phyloP scores from a whole-genome alignment of 2,329 filamentous ascomycete species.

The Laburnicola sp. region DNA sequence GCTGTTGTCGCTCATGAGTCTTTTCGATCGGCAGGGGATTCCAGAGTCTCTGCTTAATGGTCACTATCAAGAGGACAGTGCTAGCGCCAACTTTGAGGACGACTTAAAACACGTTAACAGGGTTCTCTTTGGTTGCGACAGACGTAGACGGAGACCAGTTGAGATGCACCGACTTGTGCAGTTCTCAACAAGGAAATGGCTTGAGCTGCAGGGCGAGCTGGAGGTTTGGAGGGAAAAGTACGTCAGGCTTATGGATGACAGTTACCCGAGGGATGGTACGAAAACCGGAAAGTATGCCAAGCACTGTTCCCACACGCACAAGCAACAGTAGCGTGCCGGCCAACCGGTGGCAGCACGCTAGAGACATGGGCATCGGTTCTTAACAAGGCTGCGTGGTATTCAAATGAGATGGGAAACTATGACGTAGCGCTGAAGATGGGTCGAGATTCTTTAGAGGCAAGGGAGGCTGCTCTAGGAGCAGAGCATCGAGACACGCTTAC shows the following conservation, averaged over 20 bases:
- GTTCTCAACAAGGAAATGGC: conserved; percentile 21
- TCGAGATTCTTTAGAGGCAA: conserved; percentile 5
- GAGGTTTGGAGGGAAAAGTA: background rate
- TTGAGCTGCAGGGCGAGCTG: conserved; percentile 18
- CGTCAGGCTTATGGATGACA: background rate
- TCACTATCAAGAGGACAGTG: conserved; percentile 9
- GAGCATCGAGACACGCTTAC: conserved; percentile 6
- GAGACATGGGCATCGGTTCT: conserved; percentile 9
- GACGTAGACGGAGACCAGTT: conserved; percentile 15
- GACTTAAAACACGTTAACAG: conserved; percentile 17
- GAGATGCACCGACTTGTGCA: conserved; percentile 24
- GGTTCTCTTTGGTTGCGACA: conserved; percentile 19
- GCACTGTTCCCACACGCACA: conserved; percentile 11
- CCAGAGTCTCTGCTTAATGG: conserved; percentile 22
- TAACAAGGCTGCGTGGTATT: conserved; percentile 3
- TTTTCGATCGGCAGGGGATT: conserved; percentile 24
- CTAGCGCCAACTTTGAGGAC: background rate
- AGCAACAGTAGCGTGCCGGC: conserved; percentile 5
- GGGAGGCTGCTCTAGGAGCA: conserved; percentile 2
- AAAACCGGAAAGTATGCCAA: conserved; percentile 4
- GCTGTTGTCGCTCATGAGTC: conserved; percentile 47
- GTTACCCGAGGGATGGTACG: conserved; percentile 5
- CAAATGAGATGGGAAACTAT: conserved; percentile 8
- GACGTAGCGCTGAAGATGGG: conserved; percentile 5
- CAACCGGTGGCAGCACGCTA: conserved; percentile 5